Conservation (phyloP, 495 filamentous ascomycete genomes). For the Jackrogersella minutella region DNA sequence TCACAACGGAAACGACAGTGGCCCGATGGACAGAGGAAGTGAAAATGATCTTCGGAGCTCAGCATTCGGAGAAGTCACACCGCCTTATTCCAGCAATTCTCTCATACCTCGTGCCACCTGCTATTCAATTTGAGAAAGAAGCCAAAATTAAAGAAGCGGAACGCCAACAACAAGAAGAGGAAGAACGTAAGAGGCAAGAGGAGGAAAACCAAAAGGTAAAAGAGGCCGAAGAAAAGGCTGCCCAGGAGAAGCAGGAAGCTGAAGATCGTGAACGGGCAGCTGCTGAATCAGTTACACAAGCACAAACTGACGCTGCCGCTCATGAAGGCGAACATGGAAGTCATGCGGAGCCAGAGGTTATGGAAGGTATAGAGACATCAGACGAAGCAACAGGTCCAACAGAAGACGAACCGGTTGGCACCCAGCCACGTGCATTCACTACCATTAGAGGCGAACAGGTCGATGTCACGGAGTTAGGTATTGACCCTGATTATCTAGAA, state of each 20-base stretch:
- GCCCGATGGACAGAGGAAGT: conserved; percentile 92
- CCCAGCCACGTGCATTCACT: conserved; percentile 69
- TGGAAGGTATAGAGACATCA: conserved; percentile 85
- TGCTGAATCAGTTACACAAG: conserved; percentile 54
- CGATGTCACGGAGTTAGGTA: conserved; percentile 92
- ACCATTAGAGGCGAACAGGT: conserved; percentile 84
- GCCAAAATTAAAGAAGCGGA: conserved; percentile 67
- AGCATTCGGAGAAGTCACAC: conserved; percentile 72
- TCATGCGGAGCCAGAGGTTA: conserved; percentile 63
- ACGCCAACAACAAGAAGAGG: conserved; percentile 69
- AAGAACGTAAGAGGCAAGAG: conserved; percentile 65
- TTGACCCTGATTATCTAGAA: conserved; percentile 92
- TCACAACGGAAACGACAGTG: conserved; percentile 71
- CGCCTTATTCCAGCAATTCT: conserved; percentile 74
- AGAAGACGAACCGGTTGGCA: conserved; percentile 40
- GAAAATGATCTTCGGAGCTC: conserved; percentile 78
- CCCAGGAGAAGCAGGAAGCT: conserved; percentile 61
- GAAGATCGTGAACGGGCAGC: conserved; percentile 61
- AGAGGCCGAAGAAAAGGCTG: conserved; percentile 68
- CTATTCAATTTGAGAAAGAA: conserved; percentile 78
- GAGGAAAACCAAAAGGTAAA: conserved; percentile 62
- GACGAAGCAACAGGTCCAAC: conserved; percentile 48
- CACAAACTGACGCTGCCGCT: conserved; percentile 34
- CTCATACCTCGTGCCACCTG: conserved; percentile 78
- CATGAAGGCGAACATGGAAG: conserved; percentile 33